phyloP scores from a whole-genome alignment of 176 grass and related monocot species.

The Triticum aestivum region DNA sequence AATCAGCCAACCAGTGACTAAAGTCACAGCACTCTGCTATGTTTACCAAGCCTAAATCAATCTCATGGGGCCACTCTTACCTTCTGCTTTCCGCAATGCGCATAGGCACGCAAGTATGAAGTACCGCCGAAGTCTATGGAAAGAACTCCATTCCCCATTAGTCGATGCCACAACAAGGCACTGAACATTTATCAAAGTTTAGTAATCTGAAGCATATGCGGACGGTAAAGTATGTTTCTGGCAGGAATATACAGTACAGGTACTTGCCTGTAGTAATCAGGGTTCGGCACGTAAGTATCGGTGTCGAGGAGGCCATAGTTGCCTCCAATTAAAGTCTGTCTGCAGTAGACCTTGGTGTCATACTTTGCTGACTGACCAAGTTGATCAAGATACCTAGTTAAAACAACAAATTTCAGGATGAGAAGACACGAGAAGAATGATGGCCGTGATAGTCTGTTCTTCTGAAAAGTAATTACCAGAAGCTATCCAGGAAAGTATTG shows the following conservation, averaged over 20 bases:
- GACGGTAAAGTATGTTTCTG: neutral
- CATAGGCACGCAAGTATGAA: conserved; percentile 79
- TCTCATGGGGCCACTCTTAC: conserved; percentile 10
- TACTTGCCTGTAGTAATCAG: conserved; percentile 94
- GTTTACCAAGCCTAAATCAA: neutral
- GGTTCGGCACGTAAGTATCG: conserved; percentile 76
- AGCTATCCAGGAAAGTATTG: conserved; percentile 90
- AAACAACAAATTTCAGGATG: conserved; percentile 27
- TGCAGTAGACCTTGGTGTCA: conserved; percentile 90
- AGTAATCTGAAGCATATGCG: conserved; percentile 7
- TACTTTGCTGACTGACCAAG: conserved; percentile 89
- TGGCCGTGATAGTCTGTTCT: neutral
- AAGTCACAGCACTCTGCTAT: neutral
- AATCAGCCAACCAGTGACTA: neutral
- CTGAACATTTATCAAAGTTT: conserved; percentile 38
- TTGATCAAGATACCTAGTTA: conserved; percentile 93
- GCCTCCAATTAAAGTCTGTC: conserved; percentile 86
- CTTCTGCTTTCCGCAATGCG: conserved; percentile 79
- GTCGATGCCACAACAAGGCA: conserved; percentile 86
- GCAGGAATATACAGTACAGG: neutral
- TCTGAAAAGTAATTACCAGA: conserved; percentile 65
- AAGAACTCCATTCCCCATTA: conserved; percentile 87
- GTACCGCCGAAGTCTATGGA: conserved; percentile 67
- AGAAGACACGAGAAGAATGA: neutral
- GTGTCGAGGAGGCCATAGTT: conserved; percentile 98